Percentiles rank a stretch among this genome's conserved stretches.
Conservation (phyloP, 1,284 basidiomycete genomes). For the Cutaneotrichosporon cutaneum region DNA sequence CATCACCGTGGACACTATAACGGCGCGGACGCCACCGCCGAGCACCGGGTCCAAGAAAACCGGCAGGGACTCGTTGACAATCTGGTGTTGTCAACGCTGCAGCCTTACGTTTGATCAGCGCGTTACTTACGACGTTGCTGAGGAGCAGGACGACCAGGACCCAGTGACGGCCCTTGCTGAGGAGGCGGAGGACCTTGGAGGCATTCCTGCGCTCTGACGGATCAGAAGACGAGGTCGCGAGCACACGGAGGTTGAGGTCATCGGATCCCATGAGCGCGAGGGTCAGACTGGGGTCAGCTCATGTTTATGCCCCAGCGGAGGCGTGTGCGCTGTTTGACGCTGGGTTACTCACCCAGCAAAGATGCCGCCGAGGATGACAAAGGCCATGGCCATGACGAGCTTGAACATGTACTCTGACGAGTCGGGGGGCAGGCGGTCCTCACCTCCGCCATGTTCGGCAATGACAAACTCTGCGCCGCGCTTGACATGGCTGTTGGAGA, state of each 20-base stretch:
- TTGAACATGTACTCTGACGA: conserved; percentile 62
- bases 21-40: conserved; percentile 77
- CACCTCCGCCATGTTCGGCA: conserved; percentile 25
- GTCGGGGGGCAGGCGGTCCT: conserved; percentile 29
- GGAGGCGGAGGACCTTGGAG: conserved; percentile 70
- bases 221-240: conserved; percentile 75
- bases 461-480: conserved; percentile 7
- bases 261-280: conserved; percentile 94
- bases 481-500: conserved; percentile 13
- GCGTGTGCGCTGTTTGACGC: conserved; percentile 1
- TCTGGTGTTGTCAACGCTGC: conserved; percentile 51
- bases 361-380: conserved; percentile 76
- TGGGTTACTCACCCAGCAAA: conserved; percentile 70
- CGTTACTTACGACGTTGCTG: conserved; percentile 71
- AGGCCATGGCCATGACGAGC: conserved; percentile 62
- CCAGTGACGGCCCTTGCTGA: conserved; percentile 85
- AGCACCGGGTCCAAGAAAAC: conserved; percentile 85
- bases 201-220: conserved; percentile 66
- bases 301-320: not conserved
- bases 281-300: conserved; percentile 59
- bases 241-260: conserved; percentile 83
- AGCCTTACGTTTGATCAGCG: not conserved
- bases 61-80: conserved; percentile 86
- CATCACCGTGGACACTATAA: conserved; percentile 77
- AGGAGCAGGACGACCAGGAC: conserved; percentile 84